Conservation (phyloP, 345 rosid genomes). For the Euphorbia pulcherrima region DNA sequence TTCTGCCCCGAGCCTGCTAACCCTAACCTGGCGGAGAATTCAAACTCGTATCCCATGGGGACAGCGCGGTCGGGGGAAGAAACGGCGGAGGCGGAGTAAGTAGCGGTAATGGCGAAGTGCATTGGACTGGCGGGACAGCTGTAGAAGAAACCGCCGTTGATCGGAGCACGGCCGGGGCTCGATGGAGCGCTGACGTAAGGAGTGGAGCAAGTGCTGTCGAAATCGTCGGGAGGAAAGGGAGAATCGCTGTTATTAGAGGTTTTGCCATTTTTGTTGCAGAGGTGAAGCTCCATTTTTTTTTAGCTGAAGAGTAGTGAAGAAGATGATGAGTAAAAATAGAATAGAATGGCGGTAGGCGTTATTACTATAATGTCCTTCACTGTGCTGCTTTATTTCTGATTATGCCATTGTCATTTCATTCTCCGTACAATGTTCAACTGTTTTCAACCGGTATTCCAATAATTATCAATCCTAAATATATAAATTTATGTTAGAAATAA, state of each 20-base stretch:
- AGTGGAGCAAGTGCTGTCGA: slow-evolving; percentile 76
- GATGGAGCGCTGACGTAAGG: slow-evolving; percentile 98
- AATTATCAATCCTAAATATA: no score
- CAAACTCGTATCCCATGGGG: slow-evolving; percentile 65
- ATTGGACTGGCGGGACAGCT: slow-evolving; percentile 96
- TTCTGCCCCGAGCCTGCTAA: slow-evolving; percentile 36
- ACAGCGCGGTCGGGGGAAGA: slow-evolving; percentile 27
- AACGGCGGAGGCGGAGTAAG: slow-evolving; percentile 8
- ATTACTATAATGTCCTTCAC: neutral
- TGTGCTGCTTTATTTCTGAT: neutral
- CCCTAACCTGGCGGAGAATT: slow-evolving; percentile 63
- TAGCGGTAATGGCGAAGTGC: slow-evolving; percentile 56
- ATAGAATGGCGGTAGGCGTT: neutral
- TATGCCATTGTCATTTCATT: slow-evolving; percentile 1
- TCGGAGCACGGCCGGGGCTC: slow-evolving; percentile 64
- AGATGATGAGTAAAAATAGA: neutral
- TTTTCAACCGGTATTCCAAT: no score
- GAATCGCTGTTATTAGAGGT: slow-evolving; percentile 12
- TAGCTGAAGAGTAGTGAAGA: neutral
- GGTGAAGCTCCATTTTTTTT: slow-evolving; percentile 33
- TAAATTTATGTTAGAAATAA: no score
- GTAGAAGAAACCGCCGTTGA: slow-evolving; percentile 59
- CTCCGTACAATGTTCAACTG: neutral
- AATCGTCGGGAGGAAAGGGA: slow-evolving; percentile 26
- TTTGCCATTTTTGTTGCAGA: slow-evolving; percentile 11